Evolutionary conservation across 2,329 filamentous ascomycete species (phyloP), one percentile per base, ranked within the genome.

Genomic region (Penicillium frequentans): DNA sequence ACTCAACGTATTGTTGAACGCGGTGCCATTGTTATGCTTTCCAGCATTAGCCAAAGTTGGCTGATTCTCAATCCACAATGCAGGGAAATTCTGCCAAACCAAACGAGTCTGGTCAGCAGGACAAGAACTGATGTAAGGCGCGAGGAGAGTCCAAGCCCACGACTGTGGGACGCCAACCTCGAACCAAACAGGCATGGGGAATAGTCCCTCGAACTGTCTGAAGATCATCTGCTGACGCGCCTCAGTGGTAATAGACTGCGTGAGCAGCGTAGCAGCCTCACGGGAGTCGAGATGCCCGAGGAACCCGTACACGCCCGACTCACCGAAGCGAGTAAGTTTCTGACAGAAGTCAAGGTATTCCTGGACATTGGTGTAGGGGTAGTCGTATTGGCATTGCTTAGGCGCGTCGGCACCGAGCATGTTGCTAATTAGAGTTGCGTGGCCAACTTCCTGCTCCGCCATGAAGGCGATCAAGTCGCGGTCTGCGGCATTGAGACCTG

Each of bases 271-370:
- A 0, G 84, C 90, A 13, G 88, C 88, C 64, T 90, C 88, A 5
- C 89, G 87, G 0, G 88, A 87, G 73, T 93, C 86, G 48, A 95
- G 81, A 68, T 95, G 90, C 50, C 86, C 83, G 61, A 93, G 79
- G 77, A 93, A 95, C 0, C 90, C 90, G 77, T 90, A 92, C 1
- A 93, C 90, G 46, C 90, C 89, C 11, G 87, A 84, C 72, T 95
- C 90, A 49, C 90, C 90, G 74, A 84, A 91, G 33, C 90, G 87
- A 1, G 91, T 95, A n/a, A 95, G 77, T 75, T 92, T 92, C 76
- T 93, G 90, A 74, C 85, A 87, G 77, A 95, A 95, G 77, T 95
- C 90, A 66, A 95, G 80, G 69, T 86, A 93, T 73, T 95, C 90
- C 54, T 81, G 84, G 0, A 93, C 86, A 33, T 85, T 92, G 55